These are phyloP conservation scores for Thelonectria blattea DNA, from an alignment of 2,329 filamentous ascomycete species.

Conservation along the genomic window DNA sequence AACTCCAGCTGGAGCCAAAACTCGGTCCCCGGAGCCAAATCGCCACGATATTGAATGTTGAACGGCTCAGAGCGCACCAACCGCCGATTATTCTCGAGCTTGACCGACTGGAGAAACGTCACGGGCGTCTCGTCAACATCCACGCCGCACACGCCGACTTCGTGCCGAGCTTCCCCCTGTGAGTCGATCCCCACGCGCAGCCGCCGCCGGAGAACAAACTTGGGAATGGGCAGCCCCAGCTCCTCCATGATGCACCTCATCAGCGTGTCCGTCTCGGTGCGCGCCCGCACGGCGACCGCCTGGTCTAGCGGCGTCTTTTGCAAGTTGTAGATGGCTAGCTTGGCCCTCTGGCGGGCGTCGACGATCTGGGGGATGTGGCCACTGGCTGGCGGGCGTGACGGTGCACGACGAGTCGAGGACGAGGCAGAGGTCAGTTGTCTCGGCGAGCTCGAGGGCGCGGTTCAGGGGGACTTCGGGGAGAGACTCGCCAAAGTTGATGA, in stretches of 20 bases:
- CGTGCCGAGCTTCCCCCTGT: constrained; percentile 28
- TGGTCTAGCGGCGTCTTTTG: constrained; percentile 51
- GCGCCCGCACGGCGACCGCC: constrained; percentile 42
- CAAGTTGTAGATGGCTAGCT: constrained; percentile 53
- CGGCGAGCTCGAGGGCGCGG: constrained; percentile 45
- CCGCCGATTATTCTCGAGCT: constrained; percentile 46
- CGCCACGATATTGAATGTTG: constrained; percentile 42
- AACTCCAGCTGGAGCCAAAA: constrained; percentile 52
- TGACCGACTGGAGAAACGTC: constrained; percentile 49
- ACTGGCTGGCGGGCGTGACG: constrained; percentile 48
- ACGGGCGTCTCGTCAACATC: constrained; percentile 50
- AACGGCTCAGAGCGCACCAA: constrained; percentile 47
- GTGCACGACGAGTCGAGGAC: constrained; percentile 54
- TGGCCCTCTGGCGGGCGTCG: constrained; percentile 38
- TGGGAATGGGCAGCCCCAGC: constrained; percentile 44
- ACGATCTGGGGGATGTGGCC: constrained; percentile 49
- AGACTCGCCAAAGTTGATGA: constrained; percentile 53
- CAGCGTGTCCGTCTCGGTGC: constrained; percentile 46
- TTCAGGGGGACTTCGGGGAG: constrained; percentile 42
- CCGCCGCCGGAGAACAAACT: constrained; percentile 46
- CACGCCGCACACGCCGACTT: constrained; percentile 43
- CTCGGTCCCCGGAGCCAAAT: constrained; percentile 28
- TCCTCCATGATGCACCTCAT: constrained; percentile 50
- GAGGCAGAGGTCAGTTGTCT: constrained; percentile 52
- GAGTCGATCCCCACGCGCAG: constrained; percentile 40